phyloP scores from a whole-genome alignment of 2,329 filamentous ascomycete genomes.

The Furcasterigmium sp. region DNA sequence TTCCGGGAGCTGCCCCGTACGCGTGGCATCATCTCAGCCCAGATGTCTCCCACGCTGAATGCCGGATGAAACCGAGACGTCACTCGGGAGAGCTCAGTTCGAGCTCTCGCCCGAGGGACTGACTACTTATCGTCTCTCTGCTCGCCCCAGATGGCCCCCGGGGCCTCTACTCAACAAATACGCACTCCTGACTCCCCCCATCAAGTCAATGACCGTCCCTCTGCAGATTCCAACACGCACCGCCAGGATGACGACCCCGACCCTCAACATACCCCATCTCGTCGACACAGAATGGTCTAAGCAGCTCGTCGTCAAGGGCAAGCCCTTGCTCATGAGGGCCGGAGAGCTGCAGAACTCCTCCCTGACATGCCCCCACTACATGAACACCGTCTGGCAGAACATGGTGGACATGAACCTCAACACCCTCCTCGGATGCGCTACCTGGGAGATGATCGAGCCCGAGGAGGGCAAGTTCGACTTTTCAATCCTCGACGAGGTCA shows the following conservation, averaged over 20 bases:
- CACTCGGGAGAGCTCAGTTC: no score
- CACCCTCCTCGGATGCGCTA: constrained; percentile 22
- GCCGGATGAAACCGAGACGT: no score
- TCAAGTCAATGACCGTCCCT: no score
- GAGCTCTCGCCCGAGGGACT: no score
- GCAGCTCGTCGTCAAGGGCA: constrained; percentile 25
- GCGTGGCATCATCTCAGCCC: no score
- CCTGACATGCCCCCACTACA: constrained; percentile 18
- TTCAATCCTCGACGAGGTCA: constrained; percentile 17
- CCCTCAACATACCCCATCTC: neutral
- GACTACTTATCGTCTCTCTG: no score
- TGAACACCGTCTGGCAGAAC: constrained; percentile 19
- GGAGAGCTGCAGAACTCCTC: constrained; percentile 26
- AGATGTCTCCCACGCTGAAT: no score
- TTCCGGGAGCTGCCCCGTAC: no score
- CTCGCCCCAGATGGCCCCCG: no score
- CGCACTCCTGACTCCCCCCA: no score
- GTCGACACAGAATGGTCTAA: constrained; percentile 3
- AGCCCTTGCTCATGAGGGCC: constrained; percentile 23
- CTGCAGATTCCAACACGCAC: no score
- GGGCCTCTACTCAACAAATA: no score
- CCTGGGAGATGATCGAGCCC: constrained; percentile 25
- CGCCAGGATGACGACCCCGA: neutral
- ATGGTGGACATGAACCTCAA: constrained; percentile 21
- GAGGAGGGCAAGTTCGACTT: constrained; percentile 22